A percentile compares a stretch with the other conserved stretches of the same genome.
Conservation (phyloP, 164 flowering plant species). For the Tetracentron sinense region DNA sequence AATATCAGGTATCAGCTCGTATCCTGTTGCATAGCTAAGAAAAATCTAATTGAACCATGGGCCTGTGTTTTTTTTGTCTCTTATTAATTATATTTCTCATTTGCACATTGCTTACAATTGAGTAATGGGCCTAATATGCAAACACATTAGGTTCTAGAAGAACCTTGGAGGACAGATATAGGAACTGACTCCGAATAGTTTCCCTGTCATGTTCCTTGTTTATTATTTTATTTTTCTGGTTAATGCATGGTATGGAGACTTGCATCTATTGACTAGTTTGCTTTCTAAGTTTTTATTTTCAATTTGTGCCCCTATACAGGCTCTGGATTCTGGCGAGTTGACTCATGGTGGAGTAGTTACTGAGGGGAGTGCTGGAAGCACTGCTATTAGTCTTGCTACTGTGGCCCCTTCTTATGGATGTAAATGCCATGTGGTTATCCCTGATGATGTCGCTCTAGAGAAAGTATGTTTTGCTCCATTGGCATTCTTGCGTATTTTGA, state of each 20-base stretch:
- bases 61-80: too few species aligned
- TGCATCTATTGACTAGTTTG: neutral
- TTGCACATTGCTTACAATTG: neutral
- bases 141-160: neutral
- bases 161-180: neutral
- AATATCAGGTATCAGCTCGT: too few species aligned
- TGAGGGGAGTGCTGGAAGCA: constrained; percentile 97
- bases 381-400: constrained; percentile 97
- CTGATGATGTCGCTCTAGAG: constrained; percentile 97
- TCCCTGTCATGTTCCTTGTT: neutral
- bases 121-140: neutral
- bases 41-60: too few species aligned
- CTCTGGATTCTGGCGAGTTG: constrained; percentile 71
- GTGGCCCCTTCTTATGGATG: constrained; percentile 99
- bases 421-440: constrained; percentile 96
- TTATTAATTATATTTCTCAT: neutral
- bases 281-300: constrained; percentile 1
- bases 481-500: neutral
- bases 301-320: constrained; percentile 36
- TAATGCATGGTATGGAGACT: neutral
- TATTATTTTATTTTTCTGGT: neutral
- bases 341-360: constrained; percentile 78
- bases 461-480: constrained; percentile 45
- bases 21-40: too few species aligned
- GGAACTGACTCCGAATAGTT: neutral